Conservation (phyloP, 805 yeast species). For the Monosporozyma unispora region DNA sequence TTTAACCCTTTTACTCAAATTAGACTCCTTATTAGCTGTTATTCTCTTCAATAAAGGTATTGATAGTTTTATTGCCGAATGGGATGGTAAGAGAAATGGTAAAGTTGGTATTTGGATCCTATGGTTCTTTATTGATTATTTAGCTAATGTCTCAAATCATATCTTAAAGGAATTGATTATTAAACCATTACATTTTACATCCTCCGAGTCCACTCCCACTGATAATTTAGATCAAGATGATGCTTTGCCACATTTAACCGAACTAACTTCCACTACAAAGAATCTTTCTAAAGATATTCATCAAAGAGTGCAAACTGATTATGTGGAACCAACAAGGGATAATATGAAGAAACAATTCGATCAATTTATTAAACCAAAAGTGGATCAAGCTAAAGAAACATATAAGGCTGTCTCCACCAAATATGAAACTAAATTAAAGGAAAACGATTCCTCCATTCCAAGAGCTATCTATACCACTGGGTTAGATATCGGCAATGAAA, state of each 20-base stretch:
- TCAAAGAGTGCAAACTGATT: slow-evolving; percentile 14
- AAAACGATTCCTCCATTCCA: slow-evolving; percentile 27
- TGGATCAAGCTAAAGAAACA: slow-evolving; percentile 5
- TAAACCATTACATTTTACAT: slow-evolving; percentile 19
- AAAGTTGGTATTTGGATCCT: slow-evolving; percentile 24
- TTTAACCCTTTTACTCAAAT: neutral
- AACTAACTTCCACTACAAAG: slow-evolving; percentile 24
- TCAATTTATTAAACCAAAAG: slow-evolving; percentile 2
- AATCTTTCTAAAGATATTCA: slow-evolving; percentile 20
- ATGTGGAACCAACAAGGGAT: slow-evolving; percentile 20
- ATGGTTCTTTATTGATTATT: slow-evolving; percentile 23
- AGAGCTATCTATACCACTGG: slow-evolving; percentile 28
- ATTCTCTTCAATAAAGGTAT: slow-evolving; percentile 27
- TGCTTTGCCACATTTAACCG: slow-evolving; percentile 22
- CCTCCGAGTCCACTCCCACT: neutral
- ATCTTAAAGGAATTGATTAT: slow-evolving; percentile 21
- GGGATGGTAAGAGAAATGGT: slow-evolving; percentile 9
- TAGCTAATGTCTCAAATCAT: slow-evolving; percentile 25
- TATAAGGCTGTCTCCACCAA: slow-evolving; percentile 23
- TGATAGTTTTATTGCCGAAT: slow-evolving; percentile 13
- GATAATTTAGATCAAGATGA: neutral
- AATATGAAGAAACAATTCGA: slow-evolving; percentile 6
- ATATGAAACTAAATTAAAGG: slow-evolving; percentile 23
- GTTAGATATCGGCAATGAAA: slow-evolving; percentile 22
- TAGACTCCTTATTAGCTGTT: slow-evolving; percentile 22